phyloP scores from a whole-genome alignment of 257 asterid species.

The Nyctanthes arbortristis region DNA sequence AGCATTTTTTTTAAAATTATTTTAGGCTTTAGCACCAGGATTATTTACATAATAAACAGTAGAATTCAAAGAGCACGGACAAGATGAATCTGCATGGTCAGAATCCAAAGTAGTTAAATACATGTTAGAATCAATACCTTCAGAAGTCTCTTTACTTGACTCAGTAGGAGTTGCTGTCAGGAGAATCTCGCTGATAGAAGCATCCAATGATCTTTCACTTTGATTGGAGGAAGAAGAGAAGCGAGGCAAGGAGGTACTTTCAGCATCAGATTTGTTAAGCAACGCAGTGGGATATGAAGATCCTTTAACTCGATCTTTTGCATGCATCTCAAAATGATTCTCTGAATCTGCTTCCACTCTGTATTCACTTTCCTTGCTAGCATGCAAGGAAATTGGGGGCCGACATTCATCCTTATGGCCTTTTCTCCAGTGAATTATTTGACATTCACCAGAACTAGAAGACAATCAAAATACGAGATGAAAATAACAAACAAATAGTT shows the following conservation, averaged over 20 bases:
- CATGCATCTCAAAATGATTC: constrained; percentile 25
- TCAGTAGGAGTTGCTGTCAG: constrained; percentile 28
- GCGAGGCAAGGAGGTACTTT: constrained; percentile 38
- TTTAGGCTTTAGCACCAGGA: constrained; percentile 19
- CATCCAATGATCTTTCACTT: constrained; percentile 39
- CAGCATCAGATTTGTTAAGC: constrained; percentile 34
- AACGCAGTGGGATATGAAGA: constrained; percentile 31
- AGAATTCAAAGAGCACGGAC: constrained; percentile 14
- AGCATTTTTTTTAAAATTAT: constrained; percentile 28
- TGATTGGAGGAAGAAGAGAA: constrained; percentile 38
- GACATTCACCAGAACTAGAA: constrained; percentile 93
- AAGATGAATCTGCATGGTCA: constrained; percentile 29
- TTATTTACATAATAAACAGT: constrained; percentile 26
- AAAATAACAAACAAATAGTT: constrained; percentile 14
- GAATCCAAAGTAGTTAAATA: constrained; percentile 24
- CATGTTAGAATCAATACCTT: constrained; percentile 23
- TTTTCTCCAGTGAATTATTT: constrained; percentile 94
- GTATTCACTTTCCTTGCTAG: constrained; percentile 31
- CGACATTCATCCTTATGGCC: constrained; percentile 86
- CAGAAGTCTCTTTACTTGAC: constrained; percentile 29
- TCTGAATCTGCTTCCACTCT: constrained; percentile 28
- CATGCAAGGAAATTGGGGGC: constrained; percentile 37
- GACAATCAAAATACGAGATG: constrained; percentile 22
- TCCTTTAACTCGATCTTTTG: constrained; percentile 28
- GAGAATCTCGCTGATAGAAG: constrained; percentile 33